Evolutionary conservation across 176 grass and related monocot genomes (phyloP).

Genomic region (Chrysopogon serrulatus): DNA sequence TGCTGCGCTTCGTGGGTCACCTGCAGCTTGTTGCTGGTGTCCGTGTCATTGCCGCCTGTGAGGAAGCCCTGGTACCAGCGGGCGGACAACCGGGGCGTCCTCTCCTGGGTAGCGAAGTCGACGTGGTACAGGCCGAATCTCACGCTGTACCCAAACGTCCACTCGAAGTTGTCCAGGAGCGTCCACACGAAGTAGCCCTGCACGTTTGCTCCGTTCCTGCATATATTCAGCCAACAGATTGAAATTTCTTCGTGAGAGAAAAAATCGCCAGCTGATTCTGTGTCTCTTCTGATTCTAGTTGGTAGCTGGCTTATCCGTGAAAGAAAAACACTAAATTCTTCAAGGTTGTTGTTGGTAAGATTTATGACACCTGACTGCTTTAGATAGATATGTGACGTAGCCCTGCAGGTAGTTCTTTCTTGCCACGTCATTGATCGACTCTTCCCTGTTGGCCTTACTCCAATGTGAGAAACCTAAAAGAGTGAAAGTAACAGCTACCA

Average conservation of each 20-base stretch:
- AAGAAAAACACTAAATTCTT: neutral
- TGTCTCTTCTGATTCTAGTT: neutral
- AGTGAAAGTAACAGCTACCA: neutral
- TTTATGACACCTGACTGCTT: conserved; percentile 42
- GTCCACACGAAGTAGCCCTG: conserved; percentile 59
- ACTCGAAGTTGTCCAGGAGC: conserved; percentile 65
- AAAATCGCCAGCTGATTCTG: neutral
- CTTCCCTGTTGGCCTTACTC: neutral
- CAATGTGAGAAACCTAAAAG: conserved; percentile 50
- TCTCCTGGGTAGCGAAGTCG: conserved; percentile 38
- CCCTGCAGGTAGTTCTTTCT: conserved; percentile 40
- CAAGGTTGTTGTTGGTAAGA: neutral
- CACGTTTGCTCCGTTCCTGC: conserved; percentile 56
- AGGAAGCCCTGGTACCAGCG: conserved; percentile 54
- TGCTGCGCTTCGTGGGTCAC: neutral
- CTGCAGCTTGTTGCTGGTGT: neutral
- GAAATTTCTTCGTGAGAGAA: no score
- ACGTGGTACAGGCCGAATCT: conserved; percentile 50
- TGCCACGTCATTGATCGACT: conserved; percentile 26
- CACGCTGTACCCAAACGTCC: conserved; percentile 31
- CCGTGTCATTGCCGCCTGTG: no score
- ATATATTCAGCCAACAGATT: neutral
- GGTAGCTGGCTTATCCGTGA: neutral
- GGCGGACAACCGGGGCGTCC: conserved; percentile 41
- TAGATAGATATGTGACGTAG: conserved; percentile 37